phyloP scores from a whole-genome alignment of 768 basidiomycete species.

The Suillus ampliporus region DNA sequence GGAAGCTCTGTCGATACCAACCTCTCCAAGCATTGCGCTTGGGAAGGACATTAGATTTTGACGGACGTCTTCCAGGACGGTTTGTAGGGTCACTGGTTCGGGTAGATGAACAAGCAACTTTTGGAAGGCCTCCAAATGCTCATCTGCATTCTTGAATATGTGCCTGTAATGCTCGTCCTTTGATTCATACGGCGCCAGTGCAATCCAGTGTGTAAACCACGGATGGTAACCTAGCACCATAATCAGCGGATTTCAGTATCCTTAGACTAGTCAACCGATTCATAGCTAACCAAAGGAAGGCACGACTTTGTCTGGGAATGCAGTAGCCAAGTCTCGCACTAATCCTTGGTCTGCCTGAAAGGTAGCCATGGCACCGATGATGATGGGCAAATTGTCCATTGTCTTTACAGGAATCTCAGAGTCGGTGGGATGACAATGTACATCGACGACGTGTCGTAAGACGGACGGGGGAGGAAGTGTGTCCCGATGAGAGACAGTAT shows the following conservation, averaged over 20 bases:
- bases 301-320: slow-evolving; percentile 70
- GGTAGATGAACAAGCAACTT: slow-evolving; percentile 71
- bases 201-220: slow-evolving; percentile 88
- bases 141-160: slow-evolving; percentile 59
- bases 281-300: slow-evolving; percentile 82
- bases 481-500: slow-evolving; percentile 9
- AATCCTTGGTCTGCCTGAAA: slow-evolving; percentile 68
- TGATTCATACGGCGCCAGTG: slow-evolving; percentile 45
- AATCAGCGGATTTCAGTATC: slow-evolving; percentile 16
- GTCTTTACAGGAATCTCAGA: slow-evolving; percentile 52
- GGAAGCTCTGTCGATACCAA: slow-evolving; percentile 86
- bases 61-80: slow-evolving; percentile 66
- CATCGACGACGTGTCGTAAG: slow-evolving; percentile 77
- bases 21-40: slow-evolving; percentile 87
- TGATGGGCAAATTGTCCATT: slow-evolving; percentile 64
- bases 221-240: slow-evolving; percentile 82
- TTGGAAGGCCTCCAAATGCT: slow-evolving; percentile 51
- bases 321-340: slow-evolving; percentile 67
- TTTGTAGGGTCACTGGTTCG: slow-evolving; percentile 64
- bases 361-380: slow-evolving; percentile 85
- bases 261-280: slow-evolving; percentile 15
- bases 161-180: slow-evolving; percentile 79
- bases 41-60: slow-evolving; percentile 64
- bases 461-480: slow-evolving; percentile 44
- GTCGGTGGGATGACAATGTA: slow-evolving; percentile 94